Base-by-base conservation (phyloP, 768 basidiomycete species). In the Tricholoma matsutake region DNA sequence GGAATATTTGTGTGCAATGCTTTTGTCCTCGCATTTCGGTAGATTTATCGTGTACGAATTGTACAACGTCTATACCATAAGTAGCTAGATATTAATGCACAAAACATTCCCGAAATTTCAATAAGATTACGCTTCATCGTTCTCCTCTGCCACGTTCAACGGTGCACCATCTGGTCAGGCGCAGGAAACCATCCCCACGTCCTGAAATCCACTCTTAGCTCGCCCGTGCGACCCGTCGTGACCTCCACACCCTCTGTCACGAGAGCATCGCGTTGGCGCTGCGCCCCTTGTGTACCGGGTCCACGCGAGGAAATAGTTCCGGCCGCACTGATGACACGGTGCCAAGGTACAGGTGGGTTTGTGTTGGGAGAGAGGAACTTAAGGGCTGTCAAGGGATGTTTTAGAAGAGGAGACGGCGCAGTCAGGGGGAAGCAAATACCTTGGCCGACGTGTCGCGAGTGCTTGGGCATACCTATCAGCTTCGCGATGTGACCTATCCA, bases 201-300 rank as follows among this genome's bases (percentile, higher is more conserved):
- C 6, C 69, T 64, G 35, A 91, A 71, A 71, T 88, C 79, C 4
- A 94, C 81, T 52, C 81, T 81, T 67, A 83, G 72, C 53, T 82
- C 86, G 29, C 83, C 88, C 10, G 77, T 80, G 64, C 81, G 77
- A 18, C 84, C 81, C 2, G 73, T 75, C 2, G 69, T 79, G 18
- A 96, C 92, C 55, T 91, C 85, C n/a, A 96, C 83, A 3, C 91
- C 92, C 71, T 96, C 94, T 0, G 84, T 86, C 60, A 87, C 84
- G 13, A 97, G 81, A 2, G 81, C 86, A n/a, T 88, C 86, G 16
- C 85, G 78, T 69, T 97, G 94, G 1, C 85, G 76, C 49, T 82
- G 82, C 0, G 93, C 93, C 2, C 92, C 93, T 41, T 83, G 76
- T 3, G 94, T 94, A 3, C 87, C 89, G 3, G 94, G 92, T 0